Conservation (phyloP, 2,329 filamentous ascomycete species). For the Peltaster fructicola region DNA sequence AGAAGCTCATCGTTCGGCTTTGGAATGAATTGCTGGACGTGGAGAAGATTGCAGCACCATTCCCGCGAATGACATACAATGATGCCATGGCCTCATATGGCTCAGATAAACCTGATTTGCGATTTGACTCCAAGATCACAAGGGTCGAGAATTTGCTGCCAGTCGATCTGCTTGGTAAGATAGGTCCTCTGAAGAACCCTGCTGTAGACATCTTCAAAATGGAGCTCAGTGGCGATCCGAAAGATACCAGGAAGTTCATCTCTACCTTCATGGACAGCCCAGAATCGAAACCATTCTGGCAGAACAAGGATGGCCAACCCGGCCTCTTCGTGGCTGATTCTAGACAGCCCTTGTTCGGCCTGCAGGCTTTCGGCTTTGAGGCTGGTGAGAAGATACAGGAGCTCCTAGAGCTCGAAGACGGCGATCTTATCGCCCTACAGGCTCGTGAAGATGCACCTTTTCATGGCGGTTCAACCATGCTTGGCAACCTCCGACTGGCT, state of each 20-base stretch:
- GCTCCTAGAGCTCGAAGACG: constrained; percentile 40
- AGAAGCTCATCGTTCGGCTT: constrained; percentile 36
- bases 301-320: constrained; percentile 61
- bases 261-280: constrained; percentile 52
- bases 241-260: constrained; percentile 44
- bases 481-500: constrained; percentile 56
- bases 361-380: constrained; percentile 62
- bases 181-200: constrained; percentile 50
- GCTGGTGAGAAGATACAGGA: constrained; percentile 41
- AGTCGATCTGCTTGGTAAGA: constrained; percentile 51
- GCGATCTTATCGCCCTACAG: constrained; percentile 68
- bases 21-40: constrained; percentile 34
- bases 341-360: constrained; percentile 54
- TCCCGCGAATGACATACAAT: constrained; percentile 50
- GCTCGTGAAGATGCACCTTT: constrained; percentile 50
- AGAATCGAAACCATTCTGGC: constrained; percentile 38
- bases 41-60: constrained; percentile 27
- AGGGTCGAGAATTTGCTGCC: constrained; percentile 47
- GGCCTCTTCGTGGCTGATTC: constrained; percentile 62
- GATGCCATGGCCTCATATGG: constrained; percentile 67
- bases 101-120: constrained; percentile 80
- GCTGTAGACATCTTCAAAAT: constrained; percentile 61
- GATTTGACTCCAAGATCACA: constrained; percentile 49
- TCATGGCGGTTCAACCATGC: constrained; percentile 51
- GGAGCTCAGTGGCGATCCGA: constrained; percentile 34